Evolutionary conservation across 306 rosid genomes (phyloP), one percentile per base, ranked within the genome.

Genomic region (Acacia crassicarpa): DNA sequence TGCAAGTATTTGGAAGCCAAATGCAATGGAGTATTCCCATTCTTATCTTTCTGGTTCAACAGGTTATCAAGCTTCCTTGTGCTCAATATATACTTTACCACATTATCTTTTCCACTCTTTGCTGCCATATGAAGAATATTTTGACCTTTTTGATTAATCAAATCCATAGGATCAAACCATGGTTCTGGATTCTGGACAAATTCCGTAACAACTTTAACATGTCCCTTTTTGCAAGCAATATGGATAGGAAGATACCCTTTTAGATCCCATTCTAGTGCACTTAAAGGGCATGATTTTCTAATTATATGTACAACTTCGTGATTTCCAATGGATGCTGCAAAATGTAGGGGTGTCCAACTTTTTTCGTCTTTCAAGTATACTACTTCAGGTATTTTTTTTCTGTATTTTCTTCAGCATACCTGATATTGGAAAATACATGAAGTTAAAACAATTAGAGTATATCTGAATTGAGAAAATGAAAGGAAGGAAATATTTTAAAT

Each of bases 21-120:
- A 9, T 67, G 73, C 30, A 67, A 38, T 67, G 49, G 73, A 6
- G 73, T 67, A 67, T 67, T 67, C 23, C 71, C 71, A 7, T 66
- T 66, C 45, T 66, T 66, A 33, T 66, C 71, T 16, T 9, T 32
- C 45, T 14, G 6, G 8, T 66, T 66, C 17, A 66, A 33, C 0
- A 66, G 56, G 20, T 51, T 51, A 16, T 68, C 73, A 19, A 68
- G 49, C 16, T 68, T 40, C 51, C 20, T 40, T 8, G n/a, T 30
- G 9, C 49, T 68, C 9, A 68, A 41, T 20, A 68, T n/a, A 40
- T 68, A 68, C 30, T 8, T 20, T 9, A 68, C 49, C 25, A 68
- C 51, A 3, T 2, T 11, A n/a, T 68, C 9, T 40, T 68, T 68
- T 8, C 49, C 49, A 17, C 16, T 68, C 48, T 68, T 68, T 40